Evolutionary conservation across 306 rosid species (phyloP), one percentile per base, ranked within the genome.

Genomic region (Malus orientalis): DNA sequence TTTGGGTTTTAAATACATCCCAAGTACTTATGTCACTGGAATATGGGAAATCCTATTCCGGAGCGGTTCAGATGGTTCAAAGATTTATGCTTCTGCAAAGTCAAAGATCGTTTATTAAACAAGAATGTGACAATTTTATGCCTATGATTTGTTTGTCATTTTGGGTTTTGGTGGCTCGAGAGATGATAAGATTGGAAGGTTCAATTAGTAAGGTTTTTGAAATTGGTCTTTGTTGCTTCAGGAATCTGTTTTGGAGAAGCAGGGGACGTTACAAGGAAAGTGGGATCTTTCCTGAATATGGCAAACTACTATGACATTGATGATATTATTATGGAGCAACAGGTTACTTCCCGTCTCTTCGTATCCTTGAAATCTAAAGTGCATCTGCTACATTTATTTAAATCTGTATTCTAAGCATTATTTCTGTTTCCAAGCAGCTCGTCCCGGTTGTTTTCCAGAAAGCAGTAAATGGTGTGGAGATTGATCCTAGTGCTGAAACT

Each of bases 401-500:
- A 42, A 32, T 80, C 57, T 76, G 79, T 54, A 6, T 20, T 71
- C 38, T 64, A 63, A 67, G 8, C 57, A 60, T 80, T 53, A 53
- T 76, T 70, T 79, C 71, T 57, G 74, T 40, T 81, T 69, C 69
- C 62, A 65, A 58, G 15, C 86, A 92, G 98, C 78, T 62, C 73
- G 96, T 92, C 63, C 86, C 91, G 1, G 96, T 80, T 75, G 71
- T 88, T 49, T 95, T 95, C 86, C 92, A 88, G 68, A 88, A 95
- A 82, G 83, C 87, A 15, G 98, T 85, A 80, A 84, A 89, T 78
- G 97, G 97, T 57, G 97, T 92, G 75, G 92, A 89, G 67, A 90
- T 95, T 53, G 97, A 95, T 89, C 92, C 97, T 32, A 79, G 98
- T 87, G 84, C 97, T 60, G 93, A 88, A 74, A 79, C 84, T 20